Evolutionary conservation across 2,329 filamentous ascomycete genomes (phyloP).

Genomic region (Cercospora janseana): DNA sequence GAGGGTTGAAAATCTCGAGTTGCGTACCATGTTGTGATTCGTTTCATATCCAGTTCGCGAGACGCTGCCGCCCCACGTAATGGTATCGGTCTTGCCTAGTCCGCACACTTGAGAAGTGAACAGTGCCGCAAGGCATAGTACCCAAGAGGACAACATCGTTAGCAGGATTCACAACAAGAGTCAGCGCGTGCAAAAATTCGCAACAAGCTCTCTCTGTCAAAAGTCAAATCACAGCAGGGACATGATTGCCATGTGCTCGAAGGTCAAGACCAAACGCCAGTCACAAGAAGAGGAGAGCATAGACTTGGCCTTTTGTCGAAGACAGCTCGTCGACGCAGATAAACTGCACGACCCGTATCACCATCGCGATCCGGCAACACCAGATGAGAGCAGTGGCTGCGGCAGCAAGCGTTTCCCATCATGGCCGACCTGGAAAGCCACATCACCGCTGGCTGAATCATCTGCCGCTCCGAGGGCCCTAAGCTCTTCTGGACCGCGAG

Average conservation of each 20-base stretch:
- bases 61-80: slow-evolving; percentile 14
- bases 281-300: too few species aligned
- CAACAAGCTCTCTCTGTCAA: too few species aligned
- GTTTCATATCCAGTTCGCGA: slow-evolving; percentile 17
- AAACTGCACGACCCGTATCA: too few species aligned
- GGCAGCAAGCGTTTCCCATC: slow-evolving; percentile 1
- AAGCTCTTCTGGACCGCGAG: not conserved
- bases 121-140: not conserved
- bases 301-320: too few species aligned
- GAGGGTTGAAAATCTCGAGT: not conserved
- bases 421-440: not conserved
- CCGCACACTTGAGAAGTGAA: not conserved
- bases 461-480: not conserved
- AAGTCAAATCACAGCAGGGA: too few species aligned
- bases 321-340: too few species aligned
- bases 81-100: slow-evolving; percentile 13
- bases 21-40: slow-evolving; percentile 7
- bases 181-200: too few species aligned
- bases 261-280: too few species aligned
- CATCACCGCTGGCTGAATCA: not conserved
- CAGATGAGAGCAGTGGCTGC: slow-evolving; percentile 2
- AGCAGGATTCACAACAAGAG: too few species aligned
- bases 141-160: too few species aligned
- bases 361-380: too few species aligned
- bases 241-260: too few species aligned